Evolutionary conservation across 108 stramenopile genomes (phyloP), one percentile per base, ranked within the genome.

Genomic region (Schizochytrium sp.): DNA sequence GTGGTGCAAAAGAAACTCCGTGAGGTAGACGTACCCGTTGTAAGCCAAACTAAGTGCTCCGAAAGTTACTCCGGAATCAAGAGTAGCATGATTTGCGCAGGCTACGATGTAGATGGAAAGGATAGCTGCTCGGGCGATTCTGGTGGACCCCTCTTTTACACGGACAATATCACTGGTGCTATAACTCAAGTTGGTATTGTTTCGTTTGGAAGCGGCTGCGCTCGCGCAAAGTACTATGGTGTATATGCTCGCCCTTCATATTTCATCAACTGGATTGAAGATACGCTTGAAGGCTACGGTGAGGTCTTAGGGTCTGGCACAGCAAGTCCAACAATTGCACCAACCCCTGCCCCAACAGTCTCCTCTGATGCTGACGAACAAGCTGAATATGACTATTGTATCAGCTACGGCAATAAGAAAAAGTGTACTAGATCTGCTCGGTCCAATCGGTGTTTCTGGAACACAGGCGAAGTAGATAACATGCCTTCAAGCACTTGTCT

Each of bases 181-280:
- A 83, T 83, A 10, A 83, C 76, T 5, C 76, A 83, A 53, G 53
- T 83, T 1, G 76, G 76, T n/a, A 83, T 83, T 42, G 76, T 83
- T 38, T 83, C 76, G 1, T 83, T 55, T 53, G 76, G 76, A 7
- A 17, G 53, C 2, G 76, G 76, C 28, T 83, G 76, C 76, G 76
- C 76, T 55, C 76, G 76, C 45, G 76, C 47, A 42, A 53, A 40
- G 12, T 55, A 47, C 13, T 83, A 83, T 55, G 76, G 76, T 1
- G 76, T 83, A 5, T 83, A 83, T 28, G 53, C 76, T 38, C 76
- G 76, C 76, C 64, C 64, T 12, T 69, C 64, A 44, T 38, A 38
- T 8, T 69, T 69, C 64, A 69, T 69, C 64, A 44, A 69, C 28
- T 69, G 64, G 64, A 69, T 69, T 44, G 15, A 15, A 7, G 64